These are phyloP conservation scores for Xanthoceras sorbifolium DNA, from an alignment of 345 rosid species.

Conservation along the genomic window DNA sequence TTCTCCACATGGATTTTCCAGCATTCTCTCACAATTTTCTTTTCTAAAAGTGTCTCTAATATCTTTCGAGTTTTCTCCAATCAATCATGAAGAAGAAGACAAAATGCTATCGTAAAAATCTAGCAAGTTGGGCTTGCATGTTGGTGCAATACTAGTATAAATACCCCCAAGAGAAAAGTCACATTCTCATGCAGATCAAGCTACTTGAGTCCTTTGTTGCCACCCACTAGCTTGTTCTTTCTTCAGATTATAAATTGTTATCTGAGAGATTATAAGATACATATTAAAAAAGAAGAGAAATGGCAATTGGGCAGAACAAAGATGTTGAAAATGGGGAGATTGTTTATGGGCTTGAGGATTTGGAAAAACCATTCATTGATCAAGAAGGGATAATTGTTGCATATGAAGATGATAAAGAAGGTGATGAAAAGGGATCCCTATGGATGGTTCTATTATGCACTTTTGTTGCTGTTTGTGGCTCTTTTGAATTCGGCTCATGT, in stretches of 20 bases:
- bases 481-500: slow-evolving; percentile 89
- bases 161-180: not conserved
- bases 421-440: slow-evolving; percentile 41
- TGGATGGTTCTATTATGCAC: slow-evolving; percentile 75
- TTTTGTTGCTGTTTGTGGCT: slow-evolving; percentile 82
- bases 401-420: slow-evolving; percentile 28
- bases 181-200: slow-evolving; percentile 1
- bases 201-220: not conserved
- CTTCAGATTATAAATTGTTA: not conserved
- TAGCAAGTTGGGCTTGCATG: not conserved
- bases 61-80: not conserved
- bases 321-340: slow-evolving; percentile 56
- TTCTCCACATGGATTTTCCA: slow-evolving; percentile 28
- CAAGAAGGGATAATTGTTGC: slow-evolving; percentile 27
- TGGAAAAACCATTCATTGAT: slow-evolving; percentile 52
- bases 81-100: slow-evolving; percentile 12
- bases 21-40: not conserved
- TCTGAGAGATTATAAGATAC: not conserved
- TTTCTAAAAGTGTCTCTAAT: not conserved
- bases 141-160: not conserved
- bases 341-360: slow-evolving; percentile 35
- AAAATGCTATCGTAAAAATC: not conserved
- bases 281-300: slow-evolving; percentile 12
- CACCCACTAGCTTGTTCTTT: too few species aligned
- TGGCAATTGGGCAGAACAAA: slow-evolving; percentile 48